phyloP scores from a whole-genome alignment of 768 basidiomycete genomes.

The Russula virescens region DNA sequence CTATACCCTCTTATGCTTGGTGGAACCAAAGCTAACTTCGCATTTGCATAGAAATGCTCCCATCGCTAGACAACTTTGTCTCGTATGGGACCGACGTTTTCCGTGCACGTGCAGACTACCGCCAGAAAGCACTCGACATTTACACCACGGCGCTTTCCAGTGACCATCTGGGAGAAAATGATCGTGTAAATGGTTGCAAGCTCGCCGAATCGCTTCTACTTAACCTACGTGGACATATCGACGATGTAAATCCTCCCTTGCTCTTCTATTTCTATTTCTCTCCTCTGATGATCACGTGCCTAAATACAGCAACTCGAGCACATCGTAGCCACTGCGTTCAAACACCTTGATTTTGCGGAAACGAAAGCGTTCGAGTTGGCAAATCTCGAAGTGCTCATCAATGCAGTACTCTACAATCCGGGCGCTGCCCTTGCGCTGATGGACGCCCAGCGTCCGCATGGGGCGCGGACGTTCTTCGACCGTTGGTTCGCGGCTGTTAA shows the following conservation, averaged over 20 bases:
- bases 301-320: conserved; percentile 50
- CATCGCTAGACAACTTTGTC: conserved; percentile 82
- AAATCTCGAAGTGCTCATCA: conserved; percentile 79
- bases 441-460: conserved; percentile 52
- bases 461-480: conserved; percentile 73
- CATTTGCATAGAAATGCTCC: conserved; percentile 64
- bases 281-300: conserved; percentile 2
- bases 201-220: conserved; percentile 77
- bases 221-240: conserved; percentile 69
- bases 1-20: neutral
- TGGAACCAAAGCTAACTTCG: conserved; percentile 2
- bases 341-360: conserved; percentile 52
- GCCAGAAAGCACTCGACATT: conserved; percentile 76
- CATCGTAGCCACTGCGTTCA: conserved; percentile 59
- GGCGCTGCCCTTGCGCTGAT: conserved; percentile 69
- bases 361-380: conserved; percentile 64
- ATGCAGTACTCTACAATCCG: conserved; percentile 79
- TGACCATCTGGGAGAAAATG: conserved; percentile 73
- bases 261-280: neutral
- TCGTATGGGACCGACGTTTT: conserved; percentile 76
- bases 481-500: conserved; percentile 78
- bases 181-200: conserved; percentile 79
- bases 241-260: conserved; percentile 51
- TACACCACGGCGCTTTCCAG: conserved; percentile 69
- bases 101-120: conserved; percentile 67